phyloP scores from a whole-genome alignment of 202 grass and related monocot species.

The Zoysia matrella region DNA sequence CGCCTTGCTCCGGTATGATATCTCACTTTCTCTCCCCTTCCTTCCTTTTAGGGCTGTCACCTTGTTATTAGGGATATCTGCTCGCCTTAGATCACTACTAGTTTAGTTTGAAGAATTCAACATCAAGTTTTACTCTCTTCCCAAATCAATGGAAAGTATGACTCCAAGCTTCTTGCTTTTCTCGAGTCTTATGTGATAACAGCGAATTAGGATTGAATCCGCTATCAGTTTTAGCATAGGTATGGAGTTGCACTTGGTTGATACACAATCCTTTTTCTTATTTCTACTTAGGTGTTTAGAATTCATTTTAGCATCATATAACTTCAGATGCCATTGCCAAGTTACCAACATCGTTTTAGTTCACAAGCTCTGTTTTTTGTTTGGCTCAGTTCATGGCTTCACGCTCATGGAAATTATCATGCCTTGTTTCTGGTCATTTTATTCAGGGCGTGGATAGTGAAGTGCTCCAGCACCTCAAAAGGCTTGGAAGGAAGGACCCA shows the following conservation, averaged over 20 bases:
- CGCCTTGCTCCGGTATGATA: conserved; percentile 38
- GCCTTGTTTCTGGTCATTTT: conserved; percentile 21
- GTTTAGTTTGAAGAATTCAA: not conserved
- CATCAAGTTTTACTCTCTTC: not conserved
- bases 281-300: not conserved
- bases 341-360: not conserved
- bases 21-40: not conserved
- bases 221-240: not conserved
- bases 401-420: not conserved
- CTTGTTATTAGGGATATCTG: not conserved
- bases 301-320: conserved; percentile 9
- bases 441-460: conserved; percentile 81
- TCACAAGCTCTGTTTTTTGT: conserved; percentile 5
- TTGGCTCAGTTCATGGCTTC: conserved; percentile 1
- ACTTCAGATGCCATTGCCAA: not conserved
- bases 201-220: not conserved
- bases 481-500: conserved; percentile 93
- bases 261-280: not conserved
- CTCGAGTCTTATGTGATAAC: not conserved
- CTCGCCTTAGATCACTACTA: not conserved
- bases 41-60: not conserved
- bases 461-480: conserved; percentile 80
- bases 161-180: not conserved
- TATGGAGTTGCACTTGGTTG: not conserved
- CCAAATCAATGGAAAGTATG: not conserved